phyloP scores from a whole-genome alignment of 2,329 filamentous ascomycete genomes.

The Waltergamsia citrina region DNA sequence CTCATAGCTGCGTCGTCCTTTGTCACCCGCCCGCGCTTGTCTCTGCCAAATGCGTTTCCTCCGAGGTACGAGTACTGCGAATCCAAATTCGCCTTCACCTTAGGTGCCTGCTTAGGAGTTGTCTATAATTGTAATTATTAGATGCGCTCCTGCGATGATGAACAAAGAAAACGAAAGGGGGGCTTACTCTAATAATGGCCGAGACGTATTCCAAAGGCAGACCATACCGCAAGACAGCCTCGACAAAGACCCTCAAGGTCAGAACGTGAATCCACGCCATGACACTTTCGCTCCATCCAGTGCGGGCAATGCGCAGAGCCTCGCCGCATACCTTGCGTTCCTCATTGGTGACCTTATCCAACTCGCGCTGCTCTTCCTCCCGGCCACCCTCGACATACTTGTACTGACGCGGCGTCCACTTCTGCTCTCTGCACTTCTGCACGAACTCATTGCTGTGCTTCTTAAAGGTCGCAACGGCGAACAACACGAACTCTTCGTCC shows the following conservation, averaged over 20 bases:
- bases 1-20: constrained; percentile 78
- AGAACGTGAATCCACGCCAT: constrained; percentile 95
- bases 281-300: constrained; percentile 91
- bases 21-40: constrained; percentile 86
- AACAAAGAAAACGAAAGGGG: background rate
- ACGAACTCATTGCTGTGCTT: constrained; percentile 82
- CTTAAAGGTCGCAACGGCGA: constrained; percentile 86
- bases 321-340: constrained; percentile 92
- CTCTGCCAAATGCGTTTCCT: constrained; percentile 85
- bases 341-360: constrained; percentile 72
- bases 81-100: constrained; percentile 72
- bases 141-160: background rate
- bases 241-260: constrained; percentile 87
- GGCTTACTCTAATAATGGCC: constrained; percentile 69
- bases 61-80: constrained; percentile 82
- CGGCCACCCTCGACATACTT: constrained; percentile 84
- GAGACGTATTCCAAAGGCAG: constrained; percentile 84
- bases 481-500: constrained; percentile 85
- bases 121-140: constrained; percentile 44
- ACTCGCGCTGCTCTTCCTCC: constrained; percentile 81
- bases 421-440: constrained; percentile 83
- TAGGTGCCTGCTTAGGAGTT: constrained; percentile 70
- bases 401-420: constrained; percentile 92
- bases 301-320: constrained; percentile 74
- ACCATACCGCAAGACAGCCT: constrained; percentile 94